These are phyloP conservation scores for Trichosporon ovoides DNA, from an alignment of 1,284 basidiomycete species.

Conservation along the genomic window DNA sequence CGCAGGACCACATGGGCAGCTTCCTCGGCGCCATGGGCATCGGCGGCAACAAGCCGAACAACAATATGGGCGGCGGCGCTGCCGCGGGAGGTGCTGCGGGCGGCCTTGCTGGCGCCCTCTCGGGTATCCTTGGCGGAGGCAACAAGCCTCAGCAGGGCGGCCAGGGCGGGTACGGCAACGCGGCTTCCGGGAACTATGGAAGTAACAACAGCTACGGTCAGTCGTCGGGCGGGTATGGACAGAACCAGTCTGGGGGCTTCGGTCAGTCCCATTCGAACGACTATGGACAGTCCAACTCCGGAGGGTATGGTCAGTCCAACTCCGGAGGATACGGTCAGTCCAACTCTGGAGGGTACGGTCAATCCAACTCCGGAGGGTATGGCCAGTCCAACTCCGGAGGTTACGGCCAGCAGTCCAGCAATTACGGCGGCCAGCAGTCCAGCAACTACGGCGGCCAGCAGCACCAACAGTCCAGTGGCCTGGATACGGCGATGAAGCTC, in stretches of 20 bases:
- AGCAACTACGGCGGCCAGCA: not conserved
- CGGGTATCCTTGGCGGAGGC: not conserved
- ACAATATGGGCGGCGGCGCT: not conserved
- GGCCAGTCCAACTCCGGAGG: not conserved
- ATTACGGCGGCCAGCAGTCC: not conserved
- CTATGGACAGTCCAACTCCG: not conserved
- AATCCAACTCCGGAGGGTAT: not conserved
- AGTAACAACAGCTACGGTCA: not conserved
- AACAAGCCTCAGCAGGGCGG: not conserved
- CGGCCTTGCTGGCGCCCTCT: not conserved
- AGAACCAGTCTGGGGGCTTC: not conserved
- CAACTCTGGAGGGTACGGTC: not conserved
- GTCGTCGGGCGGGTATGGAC: not conserved
- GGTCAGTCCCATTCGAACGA: not conserved
- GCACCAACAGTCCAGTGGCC: not conserved
- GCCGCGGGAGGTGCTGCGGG: not conserved
- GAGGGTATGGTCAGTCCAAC: not conserved
- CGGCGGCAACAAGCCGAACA: constrained; percentile 7
- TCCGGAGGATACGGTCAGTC: not conserved
- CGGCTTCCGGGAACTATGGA: not conserved
- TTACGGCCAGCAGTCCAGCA: not conserved
- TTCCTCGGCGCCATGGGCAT: constrained; percentile 6
- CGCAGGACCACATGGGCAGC: not conserved
- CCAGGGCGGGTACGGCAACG: not conserved
- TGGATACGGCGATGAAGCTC: constrained; percentile 2